A percentile compares a stretch with the other conserved stretches of the same genome.
Evolutionary conservation across 495 filamentous ascomycete genomes (phyloP).

Genomic region (Cudoniella acicularis): DNA sequence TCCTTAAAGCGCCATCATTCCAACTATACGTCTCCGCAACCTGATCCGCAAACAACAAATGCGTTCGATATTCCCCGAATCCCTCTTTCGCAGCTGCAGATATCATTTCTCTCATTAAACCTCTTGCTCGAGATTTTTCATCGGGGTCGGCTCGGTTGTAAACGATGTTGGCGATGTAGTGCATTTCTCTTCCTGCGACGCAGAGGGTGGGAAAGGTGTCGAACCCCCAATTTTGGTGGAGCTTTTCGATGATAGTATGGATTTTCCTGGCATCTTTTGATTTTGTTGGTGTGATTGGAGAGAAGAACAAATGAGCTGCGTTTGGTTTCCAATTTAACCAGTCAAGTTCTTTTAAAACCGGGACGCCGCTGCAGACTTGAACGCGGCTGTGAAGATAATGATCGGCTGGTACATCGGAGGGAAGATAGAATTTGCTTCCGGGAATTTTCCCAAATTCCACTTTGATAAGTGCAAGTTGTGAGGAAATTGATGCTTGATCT

Average conservation of each 20-base stretch:
- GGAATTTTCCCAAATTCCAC: conserved; percentile 31
- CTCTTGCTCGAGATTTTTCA: conserved; percentile 34
- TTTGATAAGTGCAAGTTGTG: conserved; percentile 32
- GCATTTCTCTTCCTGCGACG: conserved; percentile 50
- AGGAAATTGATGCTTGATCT: conserved; percentile 27
- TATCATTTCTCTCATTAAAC: conserved; percentile 44
- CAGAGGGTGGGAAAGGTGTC: conserved; percentile 47
- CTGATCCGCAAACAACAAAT: conserved; percentile 53
- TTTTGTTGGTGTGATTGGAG: conserved; percentile 44
- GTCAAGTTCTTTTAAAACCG: conserved; percentile 42
- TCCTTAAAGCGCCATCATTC: conserved; percentile 47
- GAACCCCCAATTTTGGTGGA: conserved; percentile 38
- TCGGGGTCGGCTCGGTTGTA: conserved; percentile 44
- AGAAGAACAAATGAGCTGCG: conserved; percentile 50
- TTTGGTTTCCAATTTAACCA: conserved; percentile 54
- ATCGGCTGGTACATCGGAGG: conserved; percentile 20
- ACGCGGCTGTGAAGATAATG: conserved; percentile 24
- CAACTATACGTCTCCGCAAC: conserved; percentile 55
- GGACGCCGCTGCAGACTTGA: conserved; percentile 34
- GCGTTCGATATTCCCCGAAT: conserved; percentile 56
- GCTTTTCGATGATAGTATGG: conserved; percentile 26
- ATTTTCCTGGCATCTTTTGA: conserved; percentile 36
- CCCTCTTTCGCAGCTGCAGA: conserved; percentile 44
- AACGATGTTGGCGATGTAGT: conserved; percentile 55
- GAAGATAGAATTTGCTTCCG: conserved; percentile 35